phyloP scores from a whole-genome alignment of 192 early-diverging fungal species.

The Entomortierella chlamydospora region DNA sequence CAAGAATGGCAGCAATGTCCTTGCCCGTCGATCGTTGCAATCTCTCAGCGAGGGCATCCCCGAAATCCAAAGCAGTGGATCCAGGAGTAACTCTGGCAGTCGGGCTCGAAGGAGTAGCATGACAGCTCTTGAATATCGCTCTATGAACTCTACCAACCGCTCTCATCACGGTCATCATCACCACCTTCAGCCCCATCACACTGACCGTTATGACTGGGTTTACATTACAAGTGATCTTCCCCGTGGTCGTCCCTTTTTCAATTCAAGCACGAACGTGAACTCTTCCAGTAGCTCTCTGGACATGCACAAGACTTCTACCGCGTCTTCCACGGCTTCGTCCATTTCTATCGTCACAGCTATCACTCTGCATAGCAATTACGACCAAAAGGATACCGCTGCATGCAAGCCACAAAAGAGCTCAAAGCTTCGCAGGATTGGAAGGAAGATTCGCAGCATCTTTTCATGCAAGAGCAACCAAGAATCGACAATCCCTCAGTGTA shows the following conservation, averaged over 20 bases:
- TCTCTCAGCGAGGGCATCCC: neutral
- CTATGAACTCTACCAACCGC: neutral
- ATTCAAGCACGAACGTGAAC: no score
- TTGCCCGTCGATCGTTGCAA: neutral
- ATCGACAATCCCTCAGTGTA: no score
- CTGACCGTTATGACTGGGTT: neutral
- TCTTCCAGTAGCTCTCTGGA: neutral
- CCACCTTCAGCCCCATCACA: neutral
- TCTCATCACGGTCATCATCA: neutral
- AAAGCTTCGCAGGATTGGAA: no score
- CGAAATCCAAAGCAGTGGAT: no score
- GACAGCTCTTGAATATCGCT: neutral
- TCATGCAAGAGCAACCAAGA: no score
- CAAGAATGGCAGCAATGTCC: neutral
- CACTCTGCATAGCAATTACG: no score
- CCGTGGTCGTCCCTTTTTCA: constrained; percentile 10
- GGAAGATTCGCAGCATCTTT: no score
- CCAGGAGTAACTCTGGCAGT: neutral
- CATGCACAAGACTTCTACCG: neutral
- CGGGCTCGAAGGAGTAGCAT: neutral
- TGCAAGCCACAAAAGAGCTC: no score
- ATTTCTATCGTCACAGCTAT: no score
- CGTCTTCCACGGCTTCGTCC: no score
- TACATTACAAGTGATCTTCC: constrained; percentile 27
- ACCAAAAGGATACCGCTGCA: no score